phyloP scores from a whole-genome alignment of 257 asterid species.

The Linderniella brevidens region DNA sequence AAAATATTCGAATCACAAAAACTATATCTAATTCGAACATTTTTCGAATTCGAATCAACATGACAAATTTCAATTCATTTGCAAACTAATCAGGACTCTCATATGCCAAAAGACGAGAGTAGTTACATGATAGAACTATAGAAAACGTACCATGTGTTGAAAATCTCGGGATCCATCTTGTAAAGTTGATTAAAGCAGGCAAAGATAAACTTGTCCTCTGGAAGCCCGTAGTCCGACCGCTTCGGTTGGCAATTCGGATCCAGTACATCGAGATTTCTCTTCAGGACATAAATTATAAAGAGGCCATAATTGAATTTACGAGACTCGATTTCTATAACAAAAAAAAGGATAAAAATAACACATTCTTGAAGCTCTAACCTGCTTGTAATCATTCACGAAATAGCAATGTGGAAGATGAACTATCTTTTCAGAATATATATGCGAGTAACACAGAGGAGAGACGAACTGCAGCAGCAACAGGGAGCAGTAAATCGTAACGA shows the following conservation, averaged over 20 bases:
- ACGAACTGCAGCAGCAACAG: conserved; percentile 62
- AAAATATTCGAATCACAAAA: too few relatives aligned
- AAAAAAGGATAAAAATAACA: too few relatives aligned
- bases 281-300: neutral
- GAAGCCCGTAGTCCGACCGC: conserved; percentile 88
- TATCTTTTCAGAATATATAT: conserved; percentile 88
- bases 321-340: too few relatives aligned
- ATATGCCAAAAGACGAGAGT: too few relatives aligned
- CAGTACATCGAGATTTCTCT: conserved; percentile 91
- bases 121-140: too few relatives aligned
- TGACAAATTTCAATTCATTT: too few relatives aligned
- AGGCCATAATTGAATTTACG: too few relatives aligned
- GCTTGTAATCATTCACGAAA: conserved; percentile 93
- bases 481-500: neutral
- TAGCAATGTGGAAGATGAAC: conserved; percentile 96
- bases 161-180: conserved; percentile 98
- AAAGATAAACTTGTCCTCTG: conserved; percentile 83
- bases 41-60: too few relatives aligned
- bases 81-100: too few relatives aligned
- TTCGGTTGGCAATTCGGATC: conserved; percentile 62
- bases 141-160: conserved; percentile 82
- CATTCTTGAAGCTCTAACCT: conserved; percentile 26
- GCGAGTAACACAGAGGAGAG: conserved; percentile 63
- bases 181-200: conserved; percentile 98
- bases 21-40: too few relatives aligned